Base-by-base conservation (phyloP, 2,329 filamentous ascomycete genomes). In the Beauveria sp. region DNA sequence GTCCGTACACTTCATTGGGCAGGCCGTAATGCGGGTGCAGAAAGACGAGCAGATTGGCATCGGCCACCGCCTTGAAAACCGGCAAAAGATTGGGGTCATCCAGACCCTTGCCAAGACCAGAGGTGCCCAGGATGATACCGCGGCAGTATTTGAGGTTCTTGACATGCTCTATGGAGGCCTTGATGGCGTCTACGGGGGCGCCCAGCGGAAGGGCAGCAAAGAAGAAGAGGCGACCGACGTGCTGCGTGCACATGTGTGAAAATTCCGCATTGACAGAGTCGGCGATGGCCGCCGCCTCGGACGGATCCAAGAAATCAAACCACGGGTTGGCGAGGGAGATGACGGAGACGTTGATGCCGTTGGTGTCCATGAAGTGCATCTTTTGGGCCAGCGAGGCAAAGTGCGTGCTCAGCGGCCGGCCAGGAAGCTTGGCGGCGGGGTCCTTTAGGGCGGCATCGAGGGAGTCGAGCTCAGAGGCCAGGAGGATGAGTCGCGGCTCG, bases 21-120 rank as follows among this genome's bases (percentile, higher is more conserved):
- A 97, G 82, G 1, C 93, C 93, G 71, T 97, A 96, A 74, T 97
- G 93, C 30, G 93, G 93, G 73, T 97, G 93, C 57, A 97, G 74
- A 76, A 97, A 97, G 54, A 96, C 79, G 26, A 89, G 78, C 40
- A 91, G 78, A 8, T 79, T 73, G 0, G 83, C 82, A 46, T 82
- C 80, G 47, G 90, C 84, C 1, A 97, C 74, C 0, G 87, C 86
- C 12, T 80, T 72, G 74, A 91, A 90, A 12, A 97, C 81, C 0
- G 88, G 86, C 42, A 93, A 81, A 28, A 97, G 76, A 1, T 76
- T 74, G 2, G 83, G 80, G 72, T 97, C 93, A 70, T 97, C 93
- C 1, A 97, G 80, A 0, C 93, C 92, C 12, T 82, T 78, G 0
- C 91, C 92, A 0, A 96, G 77, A 0, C 93, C 93, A 0, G 88